These are phyloP conservation scores for Pseudodiploospora longispora DNA, from an alignment of 2,329 filamentous ascomycete genomes.

Conservation along the genomic window DNA sequence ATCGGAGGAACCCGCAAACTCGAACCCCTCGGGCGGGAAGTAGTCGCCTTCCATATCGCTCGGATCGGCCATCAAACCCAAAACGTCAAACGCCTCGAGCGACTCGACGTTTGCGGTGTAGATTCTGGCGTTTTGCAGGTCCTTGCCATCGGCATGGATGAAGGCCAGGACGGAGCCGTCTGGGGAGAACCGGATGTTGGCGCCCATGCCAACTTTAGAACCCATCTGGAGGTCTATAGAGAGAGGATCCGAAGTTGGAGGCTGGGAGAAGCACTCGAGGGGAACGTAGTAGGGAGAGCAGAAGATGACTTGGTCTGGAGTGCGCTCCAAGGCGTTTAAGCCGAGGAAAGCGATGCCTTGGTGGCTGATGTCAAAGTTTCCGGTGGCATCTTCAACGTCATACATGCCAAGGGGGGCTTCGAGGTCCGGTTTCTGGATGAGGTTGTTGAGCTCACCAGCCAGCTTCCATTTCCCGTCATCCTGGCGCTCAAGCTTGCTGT, in stretches of 20 bases:
- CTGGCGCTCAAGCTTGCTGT: constrained; percentile 22
- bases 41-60: constrained; percentile 12
- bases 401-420: constrained; percentile 23
- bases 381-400: constrained; percentile 12
- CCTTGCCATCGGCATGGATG: constrained; percentile 17
- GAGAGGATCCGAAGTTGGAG: constrained; percentile 13
- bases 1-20: constrained; percentile 25
- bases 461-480: constrained; percentile 22
- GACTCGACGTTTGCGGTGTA: constrained; percentile 18
- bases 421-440: constrained; percentile 21
- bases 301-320: constrained; percentile 9
- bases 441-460: constrained; percentile 22
- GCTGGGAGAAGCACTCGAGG: constrained; percentile 22
- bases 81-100: constrained; percentile 8
- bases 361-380: constrained; percentile 25
- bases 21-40: constrained; percentile 23
- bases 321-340: constrained; percentile 9
- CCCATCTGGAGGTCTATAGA: constrained; percentile 15
- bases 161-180: constrained; percentile 29
- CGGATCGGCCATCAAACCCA: constrained; percentile 2
- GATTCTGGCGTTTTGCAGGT: constrained; percentile 19
- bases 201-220: constrained; percentile 4
- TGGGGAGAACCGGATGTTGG: constrained; percentile 27
- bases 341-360: constrained; percentile 28
- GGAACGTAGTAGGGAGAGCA: constrained; percentile 24